Evolutionary conservation across 108 stramenopile genomes (phyloP), one percentile per base, ranked within the genome.

Genomic region (Skeletonema marinoi): DNA sequence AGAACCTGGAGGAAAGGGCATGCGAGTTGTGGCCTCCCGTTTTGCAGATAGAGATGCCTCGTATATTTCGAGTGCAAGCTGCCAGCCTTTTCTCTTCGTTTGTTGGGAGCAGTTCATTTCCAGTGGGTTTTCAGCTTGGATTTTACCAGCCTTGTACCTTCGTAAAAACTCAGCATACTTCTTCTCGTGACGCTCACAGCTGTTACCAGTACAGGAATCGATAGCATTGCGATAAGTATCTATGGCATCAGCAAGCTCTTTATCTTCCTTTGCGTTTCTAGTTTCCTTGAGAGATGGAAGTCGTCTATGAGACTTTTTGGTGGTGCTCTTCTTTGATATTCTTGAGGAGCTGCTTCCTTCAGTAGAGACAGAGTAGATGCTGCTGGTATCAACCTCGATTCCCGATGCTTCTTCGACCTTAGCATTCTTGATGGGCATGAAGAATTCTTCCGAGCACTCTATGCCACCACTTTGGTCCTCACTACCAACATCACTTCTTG

Each of bases 1-100:
- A 38, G 78, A 48, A 10, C 78, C 76, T n/a, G 70, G 62, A 73
- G 72, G 56, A 19, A 76, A 75, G 1, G 59, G 16, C 35, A 48
- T 21, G 25, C 48, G 32, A 60, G 42, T 64, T 60, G 36, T 70
- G 36, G 42, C 82, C 32, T 73, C 89, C 64, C 80, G 64, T 56
- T 90, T 84, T 31, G 77, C 85, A 1, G 66, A 42, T 10, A 90
- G 74, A n/a, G 87, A 69, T 11, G 84, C 66, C 41, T 78, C 73
- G 65, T 90, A 90, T 31, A 93, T 82, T 48, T 90, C 88, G 16
- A 93, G 59, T 9, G 89, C 84, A 10, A 93, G 80, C 69, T 90
- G 87, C 36, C 89, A 81, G 30, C 88, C 88, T 51, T 74, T 65
- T 38, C 80, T 71, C 36, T 66, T 69, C 9, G 74, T 32, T 7